Base-by-base conservation (phyloP, 225 moss, liverwort and hornwort genomes). In the Marchantia polymorpha region DNA sequence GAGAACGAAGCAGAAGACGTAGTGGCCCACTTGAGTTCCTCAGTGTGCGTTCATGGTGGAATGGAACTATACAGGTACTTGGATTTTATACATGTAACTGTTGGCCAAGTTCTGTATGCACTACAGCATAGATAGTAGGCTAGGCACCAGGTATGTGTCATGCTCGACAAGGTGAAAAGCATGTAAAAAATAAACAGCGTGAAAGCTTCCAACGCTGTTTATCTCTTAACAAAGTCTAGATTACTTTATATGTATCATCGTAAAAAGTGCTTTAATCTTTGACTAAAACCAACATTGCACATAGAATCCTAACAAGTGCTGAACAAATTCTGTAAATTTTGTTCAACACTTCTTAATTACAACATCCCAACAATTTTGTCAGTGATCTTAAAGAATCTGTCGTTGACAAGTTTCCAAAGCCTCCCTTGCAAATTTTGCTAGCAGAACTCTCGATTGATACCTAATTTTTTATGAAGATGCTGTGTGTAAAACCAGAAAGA, bases 21-120 rank as follows among this genome's bases (percentile, higher is more conserved):
- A 69, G 96, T 91, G 77, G 87, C 90, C n/a, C 94, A 94, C 82
- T 87, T 96, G 39, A 96, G 96, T 79, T 92, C 93, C 79, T 77
- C 84, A 71, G 73, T 92, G 71, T 96, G 96, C 83, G 78, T 84
- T 26, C 83, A 88, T 68, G 96, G 94, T 64, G 84, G 85, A 80
- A 82, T 92, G 68, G 86, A 89, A 50, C 84, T 94, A 56, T 94
- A 96, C 81, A 90, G 89, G 96, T 96, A 89, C 46, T 1, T 20
- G 11, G 4, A 11, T 39, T 48, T 71, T 1, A 17, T 71, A 15
- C 15, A 39, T 23, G 46, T 23, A 46, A 46, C 8, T 48, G 70
- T 46, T 8, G 16, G 49, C 70, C 16, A 47, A 8, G 56, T 50
- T 46, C 17, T 50, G 0, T 22, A 47, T 71, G 70, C 70, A 50